These are phyloP conservation scores for Trichocladium antarcticum DNA, from an alignment of 495 filamentous ascomycete genomes.

Conservation along the genomic window DNA sequence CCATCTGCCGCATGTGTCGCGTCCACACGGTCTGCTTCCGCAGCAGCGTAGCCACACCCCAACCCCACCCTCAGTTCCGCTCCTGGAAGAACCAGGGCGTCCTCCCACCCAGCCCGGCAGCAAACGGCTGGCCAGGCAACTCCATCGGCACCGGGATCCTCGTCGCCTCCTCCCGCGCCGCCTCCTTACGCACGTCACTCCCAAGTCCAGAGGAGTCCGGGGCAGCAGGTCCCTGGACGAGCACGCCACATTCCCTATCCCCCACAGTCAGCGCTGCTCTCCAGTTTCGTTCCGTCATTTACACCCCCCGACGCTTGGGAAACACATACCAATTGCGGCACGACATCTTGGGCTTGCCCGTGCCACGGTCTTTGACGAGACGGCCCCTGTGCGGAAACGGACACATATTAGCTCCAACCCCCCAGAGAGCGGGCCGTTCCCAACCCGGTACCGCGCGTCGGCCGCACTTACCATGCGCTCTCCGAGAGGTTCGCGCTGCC, in stretches of 20 bases:
- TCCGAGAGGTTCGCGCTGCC: conserved; percentile 88
- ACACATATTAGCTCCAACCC: too few species aligned
- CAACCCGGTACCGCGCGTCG: neutral
- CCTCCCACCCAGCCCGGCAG: neutral
- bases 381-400: conserved; percentile 35
- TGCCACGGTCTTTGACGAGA: conserved; percentile 52
- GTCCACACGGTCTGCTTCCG: too few species aligned
- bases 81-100: conserved; percentile 11
- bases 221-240: conserved; percentile 46
- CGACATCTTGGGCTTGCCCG: conserved; percentile 58
- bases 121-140: conserved; percentile 37
- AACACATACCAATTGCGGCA: conserved; percentile 61
- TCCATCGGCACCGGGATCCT: conserved; percentile 45
- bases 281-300: too few species aligned
- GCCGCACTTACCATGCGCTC: conserved; percentile 63
- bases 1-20: too few species aligned
- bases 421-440: too few species aligned
- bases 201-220: too few species aligned
- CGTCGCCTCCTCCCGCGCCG: too few species aligned
- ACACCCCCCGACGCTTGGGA: too few species aligned
- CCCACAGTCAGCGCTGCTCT: too few species aligned
- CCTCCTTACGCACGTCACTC: too few species aligned
- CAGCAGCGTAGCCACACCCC: too few species aligned
- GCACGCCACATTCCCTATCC: conserved; percentile 70
- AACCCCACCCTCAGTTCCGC: neutral